phyloP scores from a whole-genome alignment of 441 rosid genomes.

The Capsella rubella region DNA sequence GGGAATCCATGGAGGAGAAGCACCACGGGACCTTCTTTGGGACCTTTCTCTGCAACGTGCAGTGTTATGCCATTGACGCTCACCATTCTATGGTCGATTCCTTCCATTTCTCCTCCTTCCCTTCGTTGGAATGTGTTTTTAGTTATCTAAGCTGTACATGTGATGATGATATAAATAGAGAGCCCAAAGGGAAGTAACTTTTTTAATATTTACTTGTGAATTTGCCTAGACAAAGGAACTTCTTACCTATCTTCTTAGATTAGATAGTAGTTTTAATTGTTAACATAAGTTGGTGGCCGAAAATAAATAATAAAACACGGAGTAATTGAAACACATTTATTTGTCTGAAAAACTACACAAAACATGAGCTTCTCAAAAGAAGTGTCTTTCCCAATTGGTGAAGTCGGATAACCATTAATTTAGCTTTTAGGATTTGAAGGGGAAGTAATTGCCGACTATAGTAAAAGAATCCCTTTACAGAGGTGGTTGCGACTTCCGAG shows the following conservation, averaged over 20 bases:
- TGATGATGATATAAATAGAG: slow-evolving; percentile 25
- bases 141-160: slow-evolving; percentile 3
- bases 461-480: not conserved
- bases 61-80: slow-evolving; percentile 69
- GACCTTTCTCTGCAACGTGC: slow-evolving; percentile 83
- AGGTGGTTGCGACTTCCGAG: slow-evolving; percentile 5
- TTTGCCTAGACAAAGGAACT: not conserved
- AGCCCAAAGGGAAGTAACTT: not conserved
- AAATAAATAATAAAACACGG: not conserved
- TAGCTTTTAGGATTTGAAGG: not conserved
- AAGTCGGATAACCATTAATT: not conserved
- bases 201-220: not conserved
- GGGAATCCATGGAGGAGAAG: slow-evolving; percentile 88
- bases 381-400: slow-evolving; percentile 28
- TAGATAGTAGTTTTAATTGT: slow-evolving; percentile 5
- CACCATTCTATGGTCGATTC: slow-evolving; percentile 56
- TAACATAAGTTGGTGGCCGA: not conserved
- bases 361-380: slow-evolving; percentile 27
- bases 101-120: slow-evolving; percentile 51
- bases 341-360: not conserved
- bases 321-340: not conserved
- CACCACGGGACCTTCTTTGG: slow-evolving; percentile 51
- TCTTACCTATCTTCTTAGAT: slow-evolving; percentile 12
- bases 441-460: slow-evolving; percentile 21
- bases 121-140: not conserved